Conservation (phyloP, 441 rosid genomes). For the Pelargonium citronellum region DNA sequence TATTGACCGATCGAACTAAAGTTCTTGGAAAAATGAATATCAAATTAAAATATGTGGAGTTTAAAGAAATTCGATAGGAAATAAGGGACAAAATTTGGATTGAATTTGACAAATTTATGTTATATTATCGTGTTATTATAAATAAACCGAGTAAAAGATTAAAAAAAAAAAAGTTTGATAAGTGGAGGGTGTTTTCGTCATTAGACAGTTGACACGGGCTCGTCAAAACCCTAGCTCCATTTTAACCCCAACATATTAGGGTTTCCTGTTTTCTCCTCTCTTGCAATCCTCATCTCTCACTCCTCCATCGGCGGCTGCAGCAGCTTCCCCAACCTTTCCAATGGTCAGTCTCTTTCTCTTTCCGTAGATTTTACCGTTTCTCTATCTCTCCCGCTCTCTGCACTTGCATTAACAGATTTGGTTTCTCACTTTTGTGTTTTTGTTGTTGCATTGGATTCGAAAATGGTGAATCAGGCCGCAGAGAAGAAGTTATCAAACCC, state of each 20-base stretch:
- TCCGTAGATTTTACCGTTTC: not conserved
- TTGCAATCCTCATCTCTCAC: not conserved
- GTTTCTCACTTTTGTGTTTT: not conserved
- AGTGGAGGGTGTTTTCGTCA: too few species aligned
- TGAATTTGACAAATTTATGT: too few species aligned
- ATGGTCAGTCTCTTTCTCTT: not conserved
- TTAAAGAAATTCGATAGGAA: too few species aligned
- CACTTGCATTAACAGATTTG: not conserved
- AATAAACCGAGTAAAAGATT: too few species aligned
- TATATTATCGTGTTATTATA: too few species aligned
- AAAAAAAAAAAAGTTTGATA: too few species aligned
- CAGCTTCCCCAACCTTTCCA: not conserved
- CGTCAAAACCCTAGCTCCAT: slow-evolving; percentile 6
- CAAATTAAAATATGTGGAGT: too few species aligned
- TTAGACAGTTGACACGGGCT: not conserved
- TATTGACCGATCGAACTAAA: too few species aligned
- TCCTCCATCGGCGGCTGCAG: slow-evolving; percentile 4
- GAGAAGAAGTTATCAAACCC: slow-evolving; percentile 90
- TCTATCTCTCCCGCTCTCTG: not conserved
- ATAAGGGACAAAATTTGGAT: too few species aligned
- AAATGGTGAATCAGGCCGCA: slow-evolving; percentile 46
- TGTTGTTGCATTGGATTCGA: too few species aligned
- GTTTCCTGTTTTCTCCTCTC: not conserved
- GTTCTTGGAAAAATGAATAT: too few species aligned
- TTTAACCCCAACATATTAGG: not conserved